phyloP scores from a whole-genome alignment of 192 early-diverging fungal genomes.

The Coemansia sp. region DNA sequence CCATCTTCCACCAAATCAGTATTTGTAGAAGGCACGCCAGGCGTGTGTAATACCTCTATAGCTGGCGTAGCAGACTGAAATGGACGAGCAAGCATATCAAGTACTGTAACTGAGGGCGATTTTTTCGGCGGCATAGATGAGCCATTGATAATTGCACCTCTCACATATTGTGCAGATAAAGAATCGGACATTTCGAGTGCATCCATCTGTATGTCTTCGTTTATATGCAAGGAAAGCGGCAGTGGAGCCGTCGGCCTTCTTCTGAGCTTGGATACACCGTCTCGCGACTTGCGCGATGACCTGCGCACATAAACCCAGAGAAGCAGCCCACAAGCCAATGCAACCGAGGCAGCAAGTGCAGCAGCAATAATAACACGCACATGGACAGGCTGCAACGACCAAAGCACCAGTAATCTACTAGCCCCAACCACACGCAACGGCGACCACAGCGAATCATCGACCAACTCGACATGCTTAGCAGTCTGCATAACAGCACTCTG shows the following conservation, averaged over 20 bases:
- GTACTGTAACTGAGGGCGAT: constrained; percentile 26
- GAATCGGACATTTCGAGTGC: background rate
- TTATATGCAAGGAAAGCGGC: constrained; percentile 5
- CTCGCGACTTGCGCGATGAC: background rate
- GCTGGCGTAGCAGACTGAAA: background rate
- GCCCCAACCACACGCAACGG: constrained; percentile 31
- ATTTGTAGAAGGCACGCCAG: no score
- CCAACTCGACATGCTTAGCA: constrained; percentile 13
- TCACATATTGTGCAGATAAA: background rate
- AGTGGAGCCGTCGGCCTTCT: background rate
- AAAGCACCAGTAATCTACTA: constrained; percentile 21
- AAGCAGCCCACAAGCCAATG: background rate
- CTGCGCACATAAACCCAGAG: background rate
- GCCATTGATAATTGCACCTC: no score
- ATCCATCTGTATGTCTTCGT: background rate
- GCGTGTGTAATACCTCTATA: background rate
- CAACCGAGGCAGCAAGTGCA: background rate
- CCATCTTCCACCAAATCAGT: background rate
- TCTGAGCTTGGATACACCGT: background rate
- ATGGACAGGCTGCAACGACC: constrained; percentile 23
- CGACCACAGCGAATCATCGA: constrained; percentile 43
- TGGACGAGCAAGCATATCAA: constrained; percentile 20
- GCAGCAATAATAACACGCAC: constrained; percentile 3
- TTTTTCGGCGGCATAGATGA: background rate
- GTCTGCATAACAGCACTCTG: background rate